A percentile compares a stretch with the other conserved stretches of the same genome.
These are phyloP conservation scores for Rhododendron mucronatum DNA, from an alignment of 148 eudicot species.

Conservation along the genomic window DNA sequence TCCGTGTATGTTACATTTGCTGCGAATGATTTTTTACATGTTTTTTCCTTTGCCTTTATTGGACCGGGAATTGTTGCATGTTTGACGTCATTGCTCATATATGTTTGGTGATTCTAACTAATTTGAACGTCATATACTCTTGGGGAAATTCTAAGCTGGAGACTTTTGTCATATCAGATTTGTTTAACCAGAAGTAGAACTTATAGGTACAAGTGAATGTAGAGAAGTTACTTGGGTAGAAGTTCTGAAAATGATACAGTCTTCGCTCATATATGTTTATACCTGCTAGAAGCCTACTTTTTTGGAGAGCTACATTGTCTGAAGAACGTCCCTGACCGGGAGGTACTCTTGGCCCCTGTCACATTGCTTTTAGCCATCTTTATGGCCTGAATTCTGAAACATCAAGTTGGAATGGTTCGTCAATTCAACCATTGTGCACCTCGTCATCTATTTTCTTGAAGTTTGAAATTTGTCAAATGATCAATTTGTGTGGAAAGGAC, in stretches of 20 bases:
- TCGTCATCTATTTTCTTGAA: background rate
- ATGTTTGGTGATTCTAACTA: background rate
- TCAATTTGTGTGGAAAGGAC: background rate
- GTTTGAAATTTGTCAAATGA: background rate
- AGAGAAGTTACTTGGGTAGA: background rate
- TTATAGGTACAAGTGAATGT: background rate
- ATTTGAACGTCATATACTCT: background rate
- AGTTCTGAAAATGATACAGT: background rate
- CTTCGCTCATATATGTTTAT: background rate
- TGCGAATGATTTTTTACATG: background rate
- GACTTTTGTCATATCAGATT: background rate
- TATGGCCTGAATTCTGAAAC: background rate
- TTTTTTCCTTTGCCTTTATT: background rate
- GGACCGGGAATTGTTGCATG: background rate
- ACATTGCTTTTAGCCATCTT: background rate
- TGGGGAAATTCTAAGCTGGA: background rate
- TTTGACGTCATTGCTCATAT: background rate
- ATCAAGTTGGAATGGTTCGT: background rate
- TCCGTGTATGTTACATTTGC: background rate
- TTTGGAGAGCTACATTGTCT: background rate
- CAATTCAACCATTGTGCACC: background rate
- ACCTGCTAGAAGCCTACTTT: background rate
- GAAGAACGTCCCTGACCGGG: too few relatives aligned
- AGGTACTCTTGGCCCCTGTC: background rate
- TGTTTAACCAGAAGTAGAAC: background rate